phyloP scores from a whole-genome alignment of 441 rosid species.

The Croton laevigatus region DNA sequence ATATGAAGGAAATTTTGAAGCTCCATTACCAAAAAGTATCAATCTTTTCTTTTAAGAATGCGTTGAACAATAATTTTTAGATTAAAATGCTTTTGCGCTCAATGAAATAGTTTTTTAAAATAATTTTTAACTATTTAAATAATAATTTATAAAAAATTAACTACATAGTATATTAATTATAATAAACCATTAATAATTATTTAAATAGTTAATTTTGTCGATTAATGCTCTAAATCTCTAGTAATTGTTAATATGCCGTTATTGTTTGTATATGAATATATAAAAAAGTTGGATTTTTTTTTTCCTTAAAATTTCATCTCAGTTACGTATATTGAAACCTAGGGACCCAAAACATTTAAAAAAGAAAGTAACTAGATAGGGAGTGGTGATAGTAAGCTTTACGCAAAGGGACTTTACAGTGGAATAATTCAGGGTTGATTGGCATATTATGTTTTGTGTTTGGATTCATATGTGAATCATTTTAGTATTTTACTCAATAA shows the following conservation, averaged over 20 bases:
- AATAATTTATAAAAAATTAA: too few relatives aligned
- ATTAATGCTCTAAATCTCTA: too few relatives aligned
- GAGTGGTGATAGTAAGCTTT: slow-evolving; percentile 21
- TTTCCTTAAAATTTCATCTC: too few relatives aligned
- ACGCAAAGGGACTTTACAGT: slow-evolving; percentile 23
- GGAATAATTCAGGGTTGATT: slow-evolving; percentile 32
- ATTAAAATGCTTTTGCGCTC: not conserved
- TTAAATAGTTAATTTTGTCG: too few relatives aligned
- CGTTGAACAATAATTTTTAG: too few relatives aligned
- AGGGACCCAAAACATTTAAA: slow-evolving; percentile 16
- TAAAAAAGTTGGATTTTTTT: not conserved
- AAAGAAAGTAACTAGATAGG: not conserved
- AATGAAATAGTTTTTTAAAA: not conserved
- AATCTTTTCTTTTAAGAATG: too few relatives aligned
- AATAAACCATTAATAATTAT: too few relatives aligned
- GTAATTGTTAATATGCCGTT: not conserved
- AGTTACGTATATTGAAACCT: not conserved
- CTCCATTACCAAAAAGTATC: slow-evolving; percentile 30
- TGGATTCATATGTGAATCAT: not conserved
- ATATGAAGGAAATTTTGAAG: slow-evolving; percentile 5
- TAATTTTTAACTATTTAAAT: too few relatives aligned
- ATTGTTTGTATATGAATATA: too few relatives aligned
- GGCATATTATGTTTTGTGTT: slow-evolving; percentile 27
- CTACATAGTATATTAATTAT: too few relatives aligned
- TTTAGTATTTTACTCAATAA: not conserved